phyloP scores from a whole-genome alignment of 805 yeast genomes.

The Ogataea glucozyma region DNA sequence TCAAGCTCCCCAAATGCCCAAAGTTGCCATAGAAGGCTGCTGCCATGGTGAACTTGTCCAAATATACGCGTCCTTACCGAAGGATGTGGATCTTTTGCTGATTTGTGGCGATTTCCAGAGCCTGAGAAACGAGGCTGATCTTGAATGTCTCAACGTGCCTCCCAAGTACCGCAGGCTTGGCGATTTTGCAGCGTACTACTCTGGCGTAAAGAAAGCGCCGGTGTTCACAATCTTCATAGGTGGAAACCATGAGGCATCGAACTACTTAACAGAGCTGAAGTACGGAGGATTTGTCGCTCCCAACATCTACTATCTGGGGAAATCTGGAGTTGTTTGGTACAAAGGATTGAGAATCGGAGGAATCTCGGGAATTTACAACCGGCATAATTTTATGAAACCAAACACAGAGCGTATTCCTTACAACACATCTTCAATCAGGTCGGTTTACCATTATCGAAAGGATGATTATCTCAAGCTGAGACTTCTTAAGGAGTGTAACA shows the following conservation, averaged over 20 bases:
- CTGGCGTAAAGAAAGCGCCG: constrained; percentile 64
- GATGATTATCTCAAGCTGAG: constrained; percentile 59
- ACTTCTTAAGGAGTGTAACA: constrained; percentile 33
- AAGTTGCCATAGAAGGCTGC: constrained; percentile 82
- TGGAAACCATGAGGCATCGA: constrained; percentile 93
- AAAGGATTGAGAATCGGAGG: constrained; percentile 80
- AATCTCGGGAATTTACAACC: constrained; percentile 78
- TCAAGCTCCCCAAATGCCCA: too few species aligned
- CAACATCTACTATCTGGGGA: constrained; percentile 82
- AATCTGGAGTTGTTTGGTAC: constrained; percentile 69
- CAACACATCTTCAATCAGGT: constrained; percentile 45
- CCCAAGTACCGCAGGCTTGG: constrained; percentile 72
- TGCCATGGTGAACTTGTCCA: constrained; percentile 76
- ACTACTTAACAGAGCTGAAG: constrained; percentile 67
- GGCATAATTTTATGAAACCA: constrained; percentile 44
- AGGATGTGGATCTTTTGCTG: constrained; percentile 57
- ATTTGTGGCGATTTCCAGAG: constrained; percentile 95
- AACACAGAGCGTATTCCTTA: constrained; percentile 52
- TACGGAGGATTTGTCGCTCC: constrained; percentile 95
- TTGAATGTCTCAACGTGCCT: constrained; percentile 75
- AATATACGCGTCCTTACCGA: constrained; percentile 46
- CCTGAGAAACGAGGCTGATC: constrained; percentile 60
- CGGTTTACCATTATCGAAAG: constrained; percentile 74
- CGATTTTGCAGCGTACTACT: constrained; percentile 75
- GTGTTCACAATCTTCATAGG: constrained; percentile 81